Evolutionary conservation across 176 grass and related monocot genomes (phyloP), one percentile per base, ranked within the genome.

Genomic region (Cymbopogon citratus): DNA sequence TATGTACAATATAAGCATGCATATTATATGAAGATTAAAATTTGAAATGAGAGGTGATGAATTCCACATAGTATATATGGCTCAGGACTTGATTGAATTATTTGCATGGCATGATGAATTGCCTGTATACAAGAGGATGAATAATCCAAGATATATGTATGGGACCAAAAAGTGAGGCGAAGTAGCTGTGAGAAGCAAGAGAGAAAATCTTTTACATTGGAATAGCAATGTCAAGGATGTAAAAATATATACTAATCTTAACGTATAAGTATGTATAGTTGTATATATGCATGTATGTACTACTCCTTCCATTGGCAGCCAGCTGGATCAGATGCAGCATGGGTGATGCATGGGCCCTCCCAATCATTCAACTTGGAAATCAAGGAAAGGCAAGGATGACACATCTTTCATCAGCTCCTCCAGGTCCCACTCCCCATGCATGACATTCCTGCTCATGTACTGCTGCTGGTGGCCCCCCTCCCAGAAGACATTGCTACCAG

Each of bases 361-460:
- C 60, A 77, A 92, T 95, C 90, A 98, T 86, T 98, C 95, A 84
- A 90, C 92, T 91, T 95, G 92, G 76, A 98, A 98, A 91, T 95
- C 95, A 95, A 98, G 92, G 88, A 95, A 98, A 91, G 95, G 95
- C 36, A 95, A 83, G 63, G 81, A 93, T 73, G 95, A 95, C 70
- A 93, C 92, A 79, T 98, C 95, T 80, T 83, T 98, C 95, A 98
- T 98, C 86, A 98, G 81, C 66, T 98, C 90, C 75, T 94, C 95
- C 86, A 95, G 91, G 86, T 95, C 95, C 95, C 95, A 98, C 78
- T 89, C 92, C 59, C 86, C 92, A 15, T 68, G 43, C 88, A 90
- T 87, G 78, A 45, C 91, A 72, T 85, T 90, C 83, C 73, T 83
- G 84, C 72, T 94, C 88, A 86, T 86, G 84, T 83, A 61, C 71